Conservation (phyloP, 108 stramenopile genomes). For the Asterionellopsis glacialis region DNA sequence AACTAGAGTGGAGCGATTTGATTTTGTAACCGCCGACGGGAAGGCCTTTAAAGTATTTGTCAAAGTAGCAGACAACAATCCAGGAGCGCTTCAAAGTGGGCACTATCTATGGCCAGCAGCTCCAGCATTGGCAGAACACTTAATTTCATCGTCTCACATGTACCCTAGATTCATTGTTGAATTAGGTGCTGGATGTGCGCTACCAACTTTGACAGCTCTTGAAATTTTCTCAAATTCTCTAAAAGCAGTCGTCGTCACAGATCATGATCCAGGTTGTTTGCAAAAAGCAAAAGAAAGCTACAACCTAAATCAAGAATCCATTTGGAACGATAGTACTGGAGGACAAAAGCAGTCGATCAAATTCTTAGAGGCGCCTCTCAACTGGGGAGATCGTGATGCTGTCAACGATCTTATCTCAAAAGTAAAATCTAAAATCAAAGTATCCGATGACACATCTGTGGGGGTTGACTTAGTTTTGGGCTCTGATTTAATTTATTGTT, state of each 20-base stretch:
- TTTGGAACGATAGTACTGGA: slow-evolving; percentile 9
- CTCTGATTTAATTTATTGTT: slow-evolving; percentile 20
- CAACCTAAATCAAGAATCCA: too few relatives aligned
- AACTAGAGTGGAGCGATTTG: neutral
- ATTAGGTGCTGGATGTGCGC: slow-evolving; percentile 25
- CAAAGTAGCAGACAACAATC: slow-evolving; percentile 23
- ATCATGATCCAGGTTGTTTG: slow-evolving; percentile 25
- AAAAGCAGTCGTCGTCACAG: slow-evolving; percentile 19
- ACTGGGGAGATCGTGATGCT: slow-evolving; percentile 11
- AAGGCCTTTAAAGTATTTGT: slow-evolving; percentile 7
- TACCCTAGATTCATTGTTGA: slow-evolving; percentile 15
- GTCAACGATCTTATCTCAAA: neutral
- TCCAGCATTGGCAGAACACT: slow-evolving; percentile 2
- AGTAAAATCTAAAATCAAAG: neutral
- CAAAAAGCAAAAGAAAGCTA: slow-evolving; percentile 13
- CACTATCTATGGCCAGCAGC: slow-evolving; percentile 37
- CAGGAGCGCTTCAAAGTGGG: slow-evolving; percentile 27
- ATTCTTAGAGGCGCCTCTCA: slow-evolving; percentile 2
- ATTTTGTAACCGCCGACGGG: neutral
- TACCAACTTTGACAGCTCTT: slow-evolving; percentile 14
- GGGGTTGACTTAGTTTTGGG: slow-evolving; percentile 15
- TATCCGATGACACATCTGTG: neutral
- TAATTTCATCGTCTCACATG: neutral
- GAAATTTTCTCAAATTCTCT: slow-evolving; percentile 12
- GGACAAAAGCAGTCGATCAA: neutral